Conservation (phyloP, 1,139 yeast genomes). For the Suhomyces ambrosiae region DNA sequence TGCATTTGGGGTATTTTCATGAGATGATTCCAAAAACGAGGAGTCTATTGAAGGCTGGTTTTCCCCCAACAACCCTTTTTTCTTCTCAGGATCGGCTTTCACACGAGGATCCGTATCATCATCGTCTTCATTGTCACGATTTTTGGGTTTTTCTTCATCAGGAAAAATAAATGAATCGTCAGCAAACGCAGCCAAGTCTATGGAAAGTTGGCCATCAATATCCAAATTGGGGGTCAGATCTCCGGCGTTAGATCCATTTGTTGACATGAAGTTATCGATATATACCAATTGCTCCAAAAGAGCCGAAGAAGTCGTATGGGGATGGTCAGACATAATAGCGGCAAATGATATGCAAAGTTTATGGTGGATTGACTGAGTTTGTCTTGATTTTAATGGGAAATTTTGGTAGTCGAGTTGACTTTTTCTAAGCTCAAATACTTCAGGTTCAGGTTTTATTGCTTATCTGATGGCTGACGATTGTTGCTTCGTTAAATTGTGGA, state of each 20-base stretch:
- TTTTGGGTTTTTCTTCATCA: constrained; percentile 69
- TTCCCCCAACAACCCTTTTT: constrained; percentile 1
- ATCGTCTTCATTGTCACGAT: constrained; percentile 21
- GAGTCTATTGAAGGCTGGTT: constrained; percentile 7
- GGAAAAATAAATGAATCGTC: constrained; percentile 77
- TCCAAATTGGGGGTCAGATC: constrained; percentile 44
- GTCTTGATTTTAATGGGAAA: background rate
- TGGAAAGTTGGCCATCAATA: constrained; percentile 67
- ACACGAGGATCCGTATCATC: constrained; percentile 7
- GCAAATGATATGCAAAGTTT: no score
- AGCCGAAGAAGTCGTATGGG: constrained; percentile 56
- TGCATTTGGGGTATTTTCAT: constrained; percentile 6
- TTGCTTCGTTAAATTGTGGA: background rate
- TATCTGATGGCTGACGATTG: no score
- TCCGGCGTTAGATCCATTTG: constrained; percentile 37
- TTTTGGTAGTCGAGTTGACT: background rate
- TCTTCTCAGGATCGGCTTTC: constrained; percentile 7
- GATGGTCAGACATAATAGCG: constrained; percentile 9
- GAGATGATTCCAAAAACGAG: constrained; percentile 9
- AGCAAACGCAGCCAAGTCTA: constrained; percentile 78
- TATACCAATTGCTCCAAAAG: constrained; percentile 74
- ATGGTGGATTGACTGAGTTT: background rate
- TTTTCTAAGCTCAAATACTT: no score
- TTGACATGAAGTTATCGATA: constrained; percentile 71
- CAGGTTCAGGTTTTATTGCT: background rate